These are phyloP conservation scores for Dryadomyces quercivorus DNA, from an alignment of 2,329 filamentous ascomycete species.

Conservation along the genomic window DNA sequence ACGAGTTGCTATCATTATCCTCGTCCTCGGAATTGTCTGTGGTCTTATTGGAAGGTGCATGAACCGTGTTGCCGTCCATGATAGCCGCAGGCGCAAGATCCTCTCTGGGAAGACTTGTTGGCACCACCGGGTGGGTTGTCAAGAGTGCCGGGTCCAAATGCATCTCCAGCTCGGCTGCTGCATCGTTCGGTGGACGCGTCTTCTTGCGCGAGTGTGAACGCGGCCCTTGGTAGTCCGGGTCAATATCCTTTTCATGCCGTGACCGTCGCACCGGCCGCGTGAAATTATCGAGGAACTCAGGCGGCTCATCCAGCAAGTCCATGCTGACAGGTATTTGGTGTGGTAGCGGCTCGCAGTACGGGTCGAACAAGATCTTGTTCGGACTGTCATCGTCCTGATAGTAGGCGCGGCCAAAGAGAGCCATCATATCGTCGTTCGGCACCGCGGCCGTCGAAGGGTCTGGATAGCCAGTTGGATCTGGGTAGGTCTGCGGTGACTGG, in stretches of 20 bases:
- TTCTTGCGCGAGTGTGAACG: slow-evolving; percentile 31
- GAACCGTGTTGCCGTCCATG: slow-evolving; percentile 6
- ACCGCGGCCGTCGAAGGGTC: slow-evolving; percentile 15
- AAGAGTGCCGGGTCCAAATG: slow-evolving; percentile 43
- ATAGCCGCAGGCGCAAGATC: not conserved
- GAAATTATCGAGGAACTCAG: slow-evolving; percentile 43
- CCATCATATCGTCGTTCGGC: slow-evolving; percentile 1
- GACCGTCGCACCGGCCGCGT: slow-evolving; percentile 41
- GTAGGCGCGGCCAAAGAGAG: slow-evolving; percentile 45
- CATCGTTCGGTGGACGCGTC: slow-evolving; percentile 20
- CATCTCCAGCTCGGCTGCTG: slow-evolving; percentile 21
- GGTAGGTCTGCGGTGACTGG: not conserved
- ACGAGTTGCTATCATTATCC: not conserved
- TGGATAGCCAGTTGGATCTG: slow-evolving; percentile 15
- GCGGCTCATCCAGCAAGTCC: slow-evolving; percentile 30
- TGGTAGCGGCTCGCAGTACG: slow-evolving; percentile 39
- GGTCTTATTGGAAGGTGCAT: not conserved
- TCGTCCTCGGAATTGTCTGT: not conserved
- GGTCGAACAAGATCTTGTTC: slow-evolving; percentile 47
- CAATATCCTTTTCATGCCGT: slow-evolving; percentile 37
- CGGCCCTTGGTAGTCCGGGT: slow-evolving; percentile 38
- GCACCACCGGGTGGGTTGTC: not conserved
- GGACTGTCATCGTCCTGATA: slow-evolving; percentile 47
- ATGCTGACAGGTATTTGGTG: slow-evolving; percentile 27
- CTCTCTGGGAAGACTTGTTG: not conserved